A percentile compares a stretch with the other conserved stretches of the same genome.
These are phyloP conservation scores for Podila epigama DNA, from an alignment of 192 early-diverging fungal species.

Conservation along the genomic window DNA sequence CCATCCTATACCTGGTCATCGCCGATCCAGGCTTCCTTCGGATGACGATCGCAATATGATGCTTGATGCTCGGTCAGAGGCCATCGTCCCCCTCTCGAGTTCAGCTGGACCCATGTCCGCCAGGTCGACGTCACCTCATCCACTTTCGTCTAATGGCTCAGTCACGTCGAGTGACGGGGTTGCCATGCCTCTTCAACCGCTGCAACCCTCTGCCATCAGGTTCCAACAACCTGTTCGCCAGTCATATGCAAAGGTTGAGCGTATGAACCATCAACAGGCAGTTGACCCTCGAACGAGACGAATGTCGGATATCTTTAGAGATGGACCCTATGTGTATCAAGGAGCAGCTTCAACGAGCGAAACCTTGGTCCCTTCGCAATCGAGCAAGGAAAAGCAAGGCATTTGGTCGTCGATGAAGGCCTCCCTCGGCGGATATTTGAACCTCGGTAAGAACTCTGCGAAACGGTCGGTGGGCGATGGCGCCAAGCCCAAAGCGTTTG, in stretches of 20 bases:
- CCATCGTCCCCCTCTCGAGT: slow-evolving; percentile 9
- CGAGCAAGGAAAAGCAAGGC: slow-evolving; percentile 9
- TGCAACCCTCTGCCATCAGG: slow-evolving; percentile 22
- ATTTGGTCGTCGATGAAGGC: slow-evolving; percentile 18
- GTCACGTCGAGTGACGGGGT: slow-evolving; percentile 19
- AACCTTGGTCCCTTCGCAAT: background rate
- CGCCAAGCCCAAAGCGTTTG: slow-evolving; percentile 44
- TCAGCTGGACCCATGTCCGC: slow-evolving; percentile 27
- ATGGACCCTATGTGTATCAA: slow-evolving; percentile 37
- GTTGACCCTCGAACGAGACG: slow-evolving; percentile 17
- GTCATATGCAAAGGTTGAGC: slow-evolving; percentile 29
- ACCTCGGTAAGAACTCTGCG: slow-evolving; percentile 6
- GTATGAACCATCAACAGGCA: slow-evolving; percentile 40
- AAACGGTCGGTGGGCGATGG: slow-evolving; percentile 4
- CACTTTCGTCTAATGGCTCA: slow-evolving; percentile 10
- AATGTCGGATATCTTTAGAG: slow-evolving; percentile 46
- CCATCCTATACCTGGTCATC: background rate
- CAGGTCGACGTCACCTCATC: slow-evolving; percentile 15
- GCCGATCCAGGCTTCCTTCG: slow-evolving; percentile 16
- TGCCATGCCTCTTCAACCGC: slow-evolving; percentile 27
- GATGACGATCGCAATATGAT: background rate
- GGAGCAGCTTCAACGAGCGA: background rate
- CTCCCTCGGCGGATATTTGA: slow-evolving; percentile 11
- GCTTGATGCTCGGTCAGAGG: slow-evolving; percentile 17
- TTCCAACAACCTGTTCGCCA: slow-evolving; percentile 16